A percentile compares a stretch with the other conserved stretches of the same genome.
These are phyloP conservation scores for Trichoderma sp. DNA, from an alignment of 2,329 filamentous ascomycete genomes.

Conservation along the genomic window DNA sequence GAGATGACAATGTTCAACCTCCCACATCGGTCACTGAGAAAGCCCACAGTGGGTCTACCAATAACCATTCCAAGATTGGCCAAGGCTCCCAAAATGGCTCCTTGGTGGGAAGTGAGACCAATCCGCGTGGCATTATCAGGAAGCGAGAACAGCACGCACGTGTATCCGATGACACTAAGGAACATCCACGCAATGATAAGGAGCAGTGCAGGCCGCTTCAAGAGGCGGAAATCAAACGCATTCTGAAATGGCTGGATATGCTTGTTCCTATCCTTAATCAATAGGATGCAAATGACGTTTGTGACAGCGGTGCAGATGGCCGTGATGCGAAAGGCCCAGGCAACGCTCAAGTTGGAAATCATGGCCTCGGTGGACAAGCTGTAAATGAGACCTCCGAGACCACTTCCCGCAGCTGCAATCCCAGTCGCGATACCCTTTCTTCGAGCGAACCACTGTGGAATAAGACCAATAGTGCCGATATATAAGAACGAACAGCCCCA, in stretches of 20 bases:
- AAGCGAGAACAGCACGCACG: conserved; percentile 66
- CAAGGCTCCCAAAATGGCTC: conserved; percentile 62
- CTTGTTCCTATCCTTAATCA: conserved; percentile 57
- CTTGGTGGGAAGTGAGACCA: conserved; percentile 62
- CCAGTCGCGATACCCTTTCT: conserved; percentile 61
- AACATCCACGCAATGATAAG: conserved; percentile 63
- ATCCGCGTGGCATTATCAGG: conserved; percentile 64
- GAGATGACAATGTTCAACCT: conserved; percentile 64
- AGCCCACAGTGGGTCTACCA: conserved; percentile 63
- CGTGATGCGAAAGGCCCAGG: conserved; percentile 60
- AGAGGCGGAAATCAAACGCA: conserved; percentile 28
- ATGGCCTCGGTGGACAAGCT: conserved; percentile 46
- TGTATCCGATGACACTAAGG: conserved; percentile 67
- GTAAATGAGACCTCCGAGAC: conserved; percentile 41
- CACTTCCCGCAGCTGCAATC: conserved; percentile 56
- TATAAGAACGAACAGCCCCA: conserved; percentile 65
- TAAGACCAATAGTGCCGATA: conserved; percentile 57
- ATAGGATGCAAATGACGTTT: conserved; percentile 58
- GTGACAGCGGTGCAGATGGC: conserved; percentile 54
- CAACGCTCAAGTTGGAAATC: conserved; percentile 55
- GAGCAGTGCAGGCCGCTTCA: conserved; percentile 55
- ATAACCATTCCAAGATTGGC: conserved; percentile 65
- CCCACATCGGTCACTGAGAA: conserved; percentile 63
- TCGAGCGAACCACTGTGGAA: conserved; percentile 65
- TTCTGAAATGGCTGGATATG: conserved; percentile 1